Conservation (phyloP, 176 grass and related monocot species). For the Phyllostachys edulis region DNA sequence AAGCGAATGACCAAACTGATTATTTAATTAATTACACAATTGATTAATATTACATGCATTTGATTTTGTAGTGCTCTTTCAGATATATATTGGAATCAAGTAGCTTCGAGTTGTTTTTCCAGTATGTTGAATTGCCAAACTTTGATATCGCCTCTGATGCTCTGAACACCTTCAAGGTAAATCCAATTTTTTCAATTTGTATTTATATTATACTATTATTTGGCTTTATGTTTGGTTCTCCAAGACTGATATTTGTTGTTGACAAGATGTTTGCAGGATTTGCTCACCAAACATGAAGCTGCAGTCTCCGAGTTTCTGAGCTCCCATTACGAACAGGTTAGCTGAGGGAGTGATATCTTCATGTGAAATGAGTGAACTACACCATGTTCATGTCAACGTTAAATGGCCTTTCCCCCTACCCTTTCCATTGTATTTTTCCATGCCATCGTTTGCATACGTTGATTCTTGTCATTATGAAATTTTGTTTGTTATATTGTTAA, state of each 20-base stretch:
- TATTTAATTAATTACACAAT: constrained; percentile 27
- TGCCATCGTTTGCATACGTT: background rate
- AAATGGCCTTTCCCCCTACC: background rate
- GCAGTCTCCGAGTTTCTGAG: constrained; percentile 72
- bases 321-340: constrained; percentile 83
- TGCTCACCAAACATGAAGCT: constrained; percentile 94
- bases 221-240: constrained; percentile 19
- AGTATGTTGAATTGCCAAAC: constrained; percentile 95
- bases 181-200: constrained; percentile 6
- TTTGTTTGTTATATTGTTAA: background rate
- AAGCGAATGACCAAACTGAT: background rate
- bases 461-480: background rate
- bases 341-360: background rate
- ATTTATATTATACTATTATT: background rate
- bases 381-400: background rate
- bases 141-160: constrained; percentile 99
- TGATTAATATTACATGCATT: constrained; percentile 69
- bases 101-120: constrained; percentile 98
- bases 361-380: constrained; percentile 10
- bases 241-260: constrained; percentile 31
- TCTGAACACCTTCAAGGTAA: constrained; percentile 98
- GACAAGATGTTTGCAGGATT: constrained; percentile 66
- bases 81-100: constrained; percentile 96
- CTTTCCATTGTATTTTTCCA: background rate
- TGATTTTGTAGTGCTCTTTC: constrained; percentile 97